A percentile compares a stretch with the other conserved stretches of the same genome.
These are phyloP conservation scores for Pichia rugopelliculosa DNA, from an alignment of 805 yeast species.

Conservation along the genomic window DNA sequence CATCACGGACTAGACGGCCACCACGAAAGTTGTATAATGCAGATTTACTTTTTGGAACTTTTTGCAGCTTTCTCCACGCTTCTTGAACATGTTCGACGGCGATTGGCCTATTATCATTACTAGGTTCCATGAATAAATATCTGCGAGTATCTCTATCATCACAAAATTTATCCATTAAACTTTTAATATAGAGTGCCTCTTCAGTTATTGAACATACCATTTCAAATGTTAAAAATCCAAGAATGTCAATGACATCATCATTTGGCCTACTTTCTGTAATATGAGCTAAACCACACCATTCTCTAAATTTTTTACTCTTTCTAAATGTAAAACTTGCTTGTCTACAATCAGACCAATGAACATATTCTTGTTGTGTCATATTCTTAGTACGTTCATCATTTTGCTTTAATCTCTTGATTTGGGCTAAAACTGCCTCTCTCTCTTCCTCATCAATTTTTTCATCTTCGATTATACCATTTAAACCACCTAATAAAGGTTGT, in stretches of 20 bases:
- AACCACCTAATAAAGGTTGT: slow-evolving; percentile 67
- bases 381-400: slow-evolving; percentile 90
- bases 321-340: slow-evolving; percentile 96
- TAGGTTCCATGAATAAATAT: slow-evolving; percentile 80
- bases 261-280: slow-evolving; percentile 86
- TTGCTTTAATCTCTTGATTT: slow-evolving; percentile 78
- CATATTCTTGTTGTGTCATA: slow-evolving; percentile 97
- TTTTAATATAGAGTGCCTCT: slow-evolving; percentile 74
- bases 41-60: slow-evolving; percentile 45
- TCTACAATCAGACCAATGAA: slow-evolving; percentile 97
- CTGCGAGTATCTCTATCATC: slow-evolving; percentile 35
- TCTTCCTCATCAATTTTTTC: slow-evolving; percentile 71
- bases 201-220: slow-evolving; percentile 93
- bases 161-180: slow-evolving; percentile 37
- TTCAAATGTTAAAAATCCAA: slow-evolving; percentile 93
- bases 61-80: slow-evolving; percentile 80
- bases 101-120: slow-evolving; percentile 71
- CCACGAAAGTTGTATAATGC: slow-evolving; percentile 70
- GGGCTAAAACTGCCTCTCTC: slow-evolving; percentile 79
- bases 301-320: slow-evolving; percentile 88
- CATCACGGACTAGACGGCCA: slow-evolving; percentile 47
- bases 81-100: slow-evolving; percentile 76
- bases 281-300: slow-evolving; percentile 87
- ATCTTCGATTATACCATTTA: slow-evolving; percentile 35
- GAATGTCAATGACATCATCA: slow-evolving; percentile 92